Percentiles rank a stretch among this genome's conserved stretches.
Evolutionary conservation across 176 grass and related monocot genomes (phyloP).

Genomic region (Cymbopogon citratus): DNA sequence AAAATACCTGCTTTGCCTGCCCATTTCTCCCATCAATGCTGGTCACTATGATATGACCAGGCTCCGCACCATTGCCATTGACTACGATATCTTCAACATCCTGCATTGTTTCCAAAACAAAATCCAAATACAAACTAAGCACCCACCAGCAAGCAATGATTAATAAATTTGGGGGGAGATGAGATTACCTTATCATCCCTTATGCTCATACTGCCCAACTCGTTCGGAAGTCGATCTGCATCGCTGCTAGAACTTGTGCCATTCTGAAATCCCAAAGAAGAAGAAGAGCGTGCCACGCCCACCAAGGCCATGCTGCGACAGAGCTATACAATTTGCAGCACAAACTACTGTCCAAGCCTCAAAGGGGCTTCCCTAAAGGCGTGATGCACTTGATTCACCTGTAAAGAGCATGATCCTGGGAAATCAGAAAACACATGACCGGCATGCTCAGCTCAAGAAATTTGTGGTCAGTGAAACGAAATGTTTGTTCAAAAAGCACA

Average conservation of each 20-base stretch:
- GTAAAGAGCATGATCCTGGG: not conserved
- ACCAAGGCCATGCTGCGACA: slow-evolving; percentile 55
- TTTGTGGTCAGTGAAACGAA: not conserved
- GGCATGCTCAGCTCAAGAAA: not conserved
- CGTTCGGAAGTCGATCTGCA: slow-evolving; percentile 46
- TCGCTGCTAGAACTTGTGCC: slow-evolving; percentile 30
- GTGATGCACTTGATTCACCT: slow-evolving; percentile 23
- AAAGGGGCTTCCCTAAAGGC: not conserved
- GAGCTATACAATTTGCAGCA: not conserved
- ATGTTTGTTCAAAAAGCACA: not conserved
- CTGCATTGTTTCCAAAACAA: slow-evolving; percentile 28
- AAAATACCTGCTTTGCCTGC: slow-evolving; percentile 72
- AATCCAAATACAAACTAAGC: not conserved
- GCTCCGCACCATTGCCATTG: slow-evolving; percentile 70
- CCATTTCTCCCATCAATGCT: slow-evolving; percentile 78
- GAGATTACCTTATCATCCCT: slow-evolving; percentile 75
- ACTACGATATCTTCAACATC: slow-evolving; percentile 76
- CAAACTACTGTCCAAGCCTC: not conserved
- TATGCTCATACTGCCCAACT: slow-evolving; percentile 72
- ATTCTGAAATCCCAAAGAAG: slow-evolving; percentile 49
- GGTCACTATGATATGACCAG: slow-evolving; percentile 89
- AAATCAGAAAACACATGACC: not conserved
- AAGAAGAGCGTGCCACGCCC: slow-evolving; percentile 35
- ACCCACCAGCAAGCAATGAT: slow-evolving; percentile 2
- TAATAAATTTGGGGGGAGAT: not conserved